Conservation (phyloP, 768 basidiomycete genomes). For the Rhodotorula kratochvilovae region DNA sequence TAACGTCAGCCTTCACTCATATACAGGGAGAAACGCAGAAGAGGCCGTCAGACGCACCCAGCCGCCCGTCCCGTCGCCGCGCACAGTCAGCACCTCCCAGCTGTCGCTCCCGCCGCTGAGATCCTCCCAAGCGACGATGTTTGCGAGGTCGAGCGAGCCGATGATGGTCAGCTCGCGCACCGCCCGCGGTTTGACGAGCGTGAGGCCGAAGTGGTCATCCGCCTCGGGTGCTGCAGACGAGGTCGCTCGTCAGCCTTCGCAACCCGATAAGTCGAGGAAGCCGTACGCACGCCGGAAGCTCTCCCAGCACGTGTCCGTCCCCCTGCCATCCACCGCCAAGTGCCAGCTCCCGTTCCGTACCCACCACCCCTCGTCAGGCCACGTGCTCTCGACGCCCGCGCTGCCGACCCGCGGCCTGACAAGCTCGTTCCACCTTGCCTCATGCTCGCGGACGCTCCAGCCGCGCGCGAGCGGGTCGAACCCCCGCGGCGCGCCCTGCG, state of each 20-base stretch:
- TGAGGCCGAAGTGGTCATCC: conserved; percentile 35
- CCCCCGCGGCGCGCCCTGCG: neutral
- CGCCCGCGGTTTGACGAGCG: conserved; percentile 13
- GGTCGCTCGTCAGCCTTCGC: no score
- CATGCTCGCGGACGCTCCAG: conserved; percentile 4
- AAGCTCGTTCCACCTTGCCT: conserved; percentile 8
- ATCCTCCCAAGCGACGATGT: conserved; percentile 34
- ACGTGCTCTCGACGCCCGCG: conserved; percentile 9
- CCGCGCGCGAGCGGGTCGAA: neutral
- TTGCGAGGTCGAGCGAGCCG: conserved; percentile 31
- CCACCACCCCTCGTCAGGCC: conserved; percentile 23
- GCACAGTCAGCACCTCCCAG: conserved; percentile 36
- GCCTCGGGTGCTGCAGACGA: conserved; percentile 16
- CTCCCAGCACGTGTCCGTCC: conserved; percentile 27
- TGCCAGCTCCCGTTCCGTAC: conserved; percentile 29
- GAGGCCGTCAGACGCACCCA: conserved; percentile 24
- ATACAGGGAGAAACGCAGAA: no score
- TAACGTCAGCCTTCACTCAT: no score
- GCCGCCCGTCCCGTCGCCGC: conserved; percentile 16
- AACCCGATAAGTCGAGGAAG: no score
- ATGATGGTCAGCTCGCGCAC: conserved; percentile 12
- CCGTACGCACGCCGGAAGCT: conserved; percentile 19
- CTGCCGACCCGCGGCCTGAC: neutral
- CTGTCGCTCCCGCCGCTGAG: conserved; percentile 22
- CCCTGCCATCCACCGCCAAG: conserved; percentile 29